Evolutionary conservation across 352 stramenopile species (phyloP), one percentile per base, ranked within the genome.

Genomic region (Elongisporangium prolatum): DNA sequence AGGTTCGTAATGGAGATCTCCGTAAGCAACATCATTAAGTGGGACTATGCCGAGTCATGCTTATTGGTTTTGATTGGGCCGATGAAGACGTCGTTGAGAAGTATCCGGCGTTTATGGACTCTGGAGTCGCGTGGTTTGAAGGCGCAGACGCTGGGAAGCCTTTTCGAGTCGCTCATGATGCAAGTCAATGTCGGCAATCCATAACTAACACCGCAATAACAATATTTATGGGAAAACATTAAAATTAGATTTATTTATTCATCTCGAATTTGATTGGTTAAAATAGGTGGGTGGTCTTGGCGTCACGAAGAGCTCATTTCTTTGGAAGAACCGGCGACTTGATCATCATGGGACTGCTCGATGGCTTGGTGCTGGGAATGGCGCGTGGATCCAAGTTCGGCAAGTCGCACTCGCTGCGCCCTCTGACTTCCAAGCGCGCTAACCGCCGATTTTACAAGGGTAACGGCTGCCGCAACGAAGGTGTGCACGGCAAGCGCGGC

Each of bases 391-490:
- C 83, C 82, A 95, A 95, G 71, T 95, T 95, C 65, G 83, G 85
- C 21, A 69, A 72, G 59, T 89, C 80, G 64, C 83, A 93, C 77
- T 88, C 81, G 60, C 72, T 95, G 52, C 85, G 81, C 28, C 91
- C 92, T 25, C 82, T 98, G 24, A 97, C 85, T 25, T 96, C 88
- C 59, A 98, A 98, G 79, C 86, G 89, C 49, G 93, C 88, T 25
- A 93, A 96, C 64, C 95, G 95, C 72, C 91, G 93, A 60, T 98
- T 96, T 75, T 98, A 98, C 83, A 98, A 98, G 72, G 93, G 93
- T 28, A 98, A 98, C 55, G 90, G 91, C 68, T 93, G 79, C 65
- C 94, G 91, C 24, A 97, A 96, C 64, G 91, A 98, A 65, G 93
- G 93, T 50, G 72, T 93, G 28, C 94, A 93, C 65, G 88, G 64